These are phyloP conservation scores for Fonsecaea pedrosoi DNA, from an alignment of 2,329 filamentous ascomycete genomes.

Conservation along the genomic window DNA sequence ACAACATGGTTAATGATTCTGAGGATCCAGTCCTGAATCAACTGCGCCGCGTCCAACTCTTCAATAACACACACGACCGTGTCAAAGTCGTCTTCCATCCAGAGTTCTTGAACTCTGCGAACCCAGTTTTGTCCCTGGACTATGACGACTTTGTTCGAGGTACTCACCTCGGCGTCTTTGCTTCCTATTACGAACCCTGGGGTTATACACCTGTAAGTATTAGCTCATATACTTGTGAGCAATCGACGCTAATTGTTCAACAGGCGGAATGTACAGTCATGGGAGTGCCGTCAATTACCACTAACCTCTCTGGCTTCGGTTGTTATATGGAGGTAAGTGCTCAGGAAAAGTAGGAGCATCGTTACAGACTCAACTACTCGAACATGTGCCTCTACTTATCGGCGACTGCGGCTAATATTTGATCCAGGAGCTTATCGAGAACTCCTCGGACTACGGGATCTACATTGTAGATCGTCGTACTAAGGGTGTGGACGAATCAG, in stretches of 20 bases:
- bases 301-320: constrained; percentile 95
- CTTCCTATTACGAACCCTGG: constrained; percentile 99
- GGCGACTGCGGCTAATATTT: background rate
- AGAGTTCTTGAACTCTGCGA: constrained; percentile 94
- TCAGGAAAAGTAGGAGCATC: background rate
- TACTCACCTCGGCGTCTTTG: constrained; percentile 92
- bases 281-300: constrained; percentile 98
- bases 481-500: constrained; percentile 96
- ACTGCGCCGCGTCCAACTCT: constrained; percentile 91
- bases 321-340: constrained; percentile 84
- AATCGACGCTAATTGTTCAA: background rate
- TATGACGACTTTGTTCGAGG: constrained; percentile 99
- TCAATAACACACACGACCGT: constrained; percentile 92
- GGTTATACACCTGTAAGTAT: constrained; percentile 74
- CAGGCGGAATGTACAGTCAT: constrained; percentile 90
- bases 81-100: constrained; percentile 99
- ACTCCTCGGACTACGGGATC: constrained; percentile 96
- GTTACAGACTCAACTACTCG: background rate
- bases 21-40: constrained; percentile 97
- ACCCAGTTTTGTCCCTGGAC: constrained; percentile 92
- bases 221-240: constrained; percentile 44
- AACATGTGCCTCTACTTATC: background rate
- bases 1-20: constrained; percentile 95
- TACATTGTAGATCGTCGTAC: constrained; percentile 96
- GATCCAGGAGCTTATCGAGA: constrained; percentile 81